These are phyloP conservation scores for Dipteronia sinensis DNA, from an alignment of 345 rosid genomes.

Conservation along the genomic window DNA sequence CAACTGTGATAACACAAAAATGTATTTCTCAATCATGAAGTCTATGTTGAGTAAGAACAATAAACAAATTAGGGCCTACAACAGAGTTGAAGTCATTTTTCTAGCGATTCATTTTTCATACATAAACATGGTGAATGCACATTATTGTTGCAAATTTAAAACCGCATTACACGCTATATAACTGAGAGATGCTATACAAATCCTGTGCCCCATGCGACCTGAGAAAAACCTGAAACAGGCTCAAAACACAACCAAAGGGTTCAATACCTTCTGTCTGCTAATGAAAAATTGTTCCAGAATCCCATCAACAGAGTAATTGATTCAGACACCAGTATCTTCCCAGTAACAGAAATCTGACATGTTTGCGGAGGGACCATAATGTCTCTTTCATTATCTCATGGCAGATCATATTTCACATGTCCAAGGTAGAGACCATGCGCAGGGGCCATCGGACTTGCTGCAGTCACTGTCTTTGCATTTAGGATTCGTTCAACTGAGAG, in stretches of 20 bases:
- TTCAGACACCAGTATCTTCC: neutral
- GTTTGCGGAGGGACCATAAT: neutral
- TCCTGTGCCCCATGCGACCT: neutral
- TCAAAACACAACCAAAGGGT: neutral
- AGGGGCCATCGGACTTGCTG: conserved; percentile 89
- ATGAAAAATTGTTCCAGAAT: neutral
- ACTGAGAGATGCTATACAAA: neutral
- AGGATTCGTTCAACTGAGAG: conserved; percentile 67
- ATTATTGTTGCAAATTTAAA: neutral
- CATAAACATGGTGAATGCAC: neutral
- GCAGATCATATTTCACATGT: conserved; percentile 73
- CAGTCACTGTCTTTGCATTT: conserved; percentile 66
- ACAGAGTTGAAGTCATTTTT: neutral
- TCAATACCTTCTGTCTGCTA: neutral
- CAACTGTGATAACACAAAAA: too few relatives aligned
- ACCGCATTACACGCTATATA: too few relatives aligned
- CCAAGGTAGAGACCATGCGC: conserved; percentile 84
- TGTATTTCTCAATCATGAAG: neutral
- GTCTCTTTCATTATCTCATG: conserved; percentile 23
- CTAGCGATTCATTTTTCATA: neutral
- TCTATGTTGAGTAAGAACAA: neutral
- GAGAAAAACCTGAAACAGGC: neutral
- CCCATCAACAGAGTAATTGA: neutral
- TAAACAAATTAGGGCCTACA: neutral
- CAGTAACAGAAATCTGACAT: neutral